A percentile compares a stretch with the other conserved stretches of the same genome.
Evolutionary conservation across 257 asterid genomes (phyloP).

Genomic region (Buddleja alternifolia): DNA sequence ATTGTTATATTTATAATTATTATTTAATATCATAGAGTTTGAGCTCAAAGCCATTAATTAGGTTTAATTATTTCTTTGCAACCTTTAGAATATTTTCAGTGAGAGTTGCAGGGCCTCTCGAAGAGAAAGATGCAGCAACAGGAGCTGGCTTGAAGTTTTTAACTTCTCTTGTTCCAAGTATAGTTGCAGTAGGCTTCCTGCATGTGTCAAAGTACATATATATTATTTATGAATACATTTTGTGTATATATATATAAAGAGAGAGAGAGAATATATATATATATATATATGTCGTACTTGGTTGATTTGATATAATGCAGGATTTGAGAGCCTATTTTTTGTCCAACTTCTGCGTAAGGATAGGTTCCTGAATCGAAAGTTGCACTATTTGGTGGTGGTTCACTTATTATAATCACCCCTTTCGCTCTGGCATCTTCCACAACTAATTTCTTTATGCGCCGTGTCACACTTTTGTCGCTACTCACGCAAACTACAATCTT

Average conservation of each 20-base stretch:
- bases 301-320: conserved; percentile 47
- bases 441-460: conserved; percentile 37
- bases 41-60: not conserved
- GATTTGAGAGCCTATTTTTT: conserved; percentile 25
- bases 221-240: not conserved
- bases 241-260: no score
- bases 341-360: conserved; percentile 46
- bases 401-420: conserved; percentile 43
- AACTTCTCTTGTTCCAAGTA: conserved; percentile 39
- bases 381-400: not conserved
- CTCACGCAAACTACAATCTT: conserved; percentile 46
- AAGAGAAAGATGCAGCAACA: conserved; percentile 44
- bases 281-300: conserved; percentile 29
- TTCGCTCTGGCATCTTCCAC: conserved; percentile 41
- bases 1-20: no score
- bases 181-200: conserved; percentile 46
- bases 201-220: not conserved
- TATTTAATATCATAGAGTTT: no score
- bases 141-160: conserved; percentile 45
- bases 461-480: conserved; percentile 28
- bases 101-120: conserved; percentile 45
- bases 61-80: not conserved
- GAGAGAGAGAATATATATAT: no score
- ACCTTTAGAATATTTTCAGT: conserved; percentile 54
- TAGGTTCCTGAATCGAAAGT: conserved; percentile 43